Conservation (phyloP, 208 protist species). For the Trypanosoma congolense region DNA sequence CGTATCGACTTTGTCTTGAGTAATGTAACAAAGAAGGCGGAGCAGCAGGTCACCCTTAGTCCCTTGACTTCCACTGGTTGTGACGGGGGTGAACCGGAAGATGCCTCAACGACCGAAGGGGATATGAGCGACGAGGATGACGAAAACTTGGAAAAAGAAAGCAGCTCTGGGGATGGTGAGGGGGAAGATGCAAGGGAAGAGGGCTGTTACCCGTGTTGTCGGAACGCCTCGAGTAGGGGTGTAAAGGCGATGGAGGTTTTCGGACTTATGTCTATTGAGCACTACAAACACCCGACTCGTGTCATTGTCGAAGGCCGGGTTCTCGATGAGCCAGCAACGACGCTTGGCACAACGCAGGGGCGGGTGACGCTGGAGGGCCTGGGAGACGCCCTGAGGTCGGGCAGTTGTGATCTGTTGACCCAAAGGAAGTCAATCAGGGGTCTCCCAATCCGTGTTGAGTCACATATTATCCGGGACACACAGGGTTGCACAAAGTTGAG, state of each 20-base stretch:
- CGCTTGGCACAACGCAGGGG: conserved; percentile 72
- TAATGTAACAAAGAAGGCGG: conserved; percentile 63
- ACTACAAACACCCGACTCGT: conserved; percentile 38
- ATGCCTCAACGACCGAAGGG: conserved; percentile 4
- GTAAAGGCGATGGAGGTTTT: conserved; percentile 20
- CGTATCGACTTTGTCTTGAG: conserved; percentile 77
- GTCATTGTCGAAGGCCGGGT: conserved; percentile 66
- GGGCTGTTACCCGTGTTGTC: no score
- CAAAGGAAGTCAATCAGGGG: conserved; percentile 1
- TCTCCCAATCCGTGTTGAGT: conserved; percentile 26
- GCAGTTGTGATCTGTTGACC: conserved; percentile 17
- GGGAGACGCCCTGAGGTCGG: conserved; percentile 22
- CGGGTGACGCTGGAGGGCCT: conserved; percentile 43
- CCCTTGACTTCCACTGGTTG: conserved; percentile 57
- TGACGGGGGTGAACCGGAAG: conserved; percentile 22
- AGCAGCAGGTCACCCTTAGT: conserved; percentile 55
- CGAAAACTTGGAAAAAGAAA: conserved; percentile 9
- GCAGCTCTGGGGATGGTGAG: conserved; percentile 5
- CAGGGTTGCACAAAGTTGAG: conserved; percentile 41
- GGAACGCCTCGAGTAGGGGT: neutral
- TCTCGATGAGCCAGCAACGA: conserved; percentile 30
- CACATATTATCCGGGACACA: conserved; percentile 32
- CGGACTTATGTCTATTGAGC: conserved; percentile 43
- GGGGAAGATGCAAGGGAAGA: no score
- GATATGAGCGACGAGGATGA: conserved; percentile 18